Percentiles rank a stretch among this genome's conserved stretches.
These are phyloP conservation scores for Camelina hispida DNA, from an alignment of 345 rosid genomes.

Conservation along the genomic window DNA sequence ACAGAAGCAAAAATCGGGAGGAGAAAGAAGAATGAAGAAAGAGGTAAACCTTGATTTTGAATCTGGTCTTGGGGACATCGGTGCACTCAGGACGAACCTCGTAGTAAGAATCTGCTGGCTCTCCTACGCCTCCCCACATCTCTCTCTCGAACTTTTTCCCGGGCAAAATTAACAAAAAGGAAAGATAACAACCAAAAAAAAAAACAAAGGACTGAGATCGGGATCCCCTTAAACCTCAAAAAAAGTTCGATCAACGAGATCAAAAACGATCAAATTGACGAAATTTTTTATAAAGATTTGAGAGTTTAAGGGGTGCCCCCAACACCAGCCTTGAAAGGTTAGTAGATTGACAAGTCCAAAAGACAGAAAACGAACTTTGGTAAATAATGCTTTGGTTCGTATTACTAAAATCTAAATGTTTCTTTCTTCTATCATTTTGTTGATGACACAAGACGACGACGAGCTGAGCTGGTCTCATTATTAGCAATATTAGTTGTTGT, in stretches of 20 bases:
- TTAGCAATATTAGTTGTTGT: conserved; percentile 11
- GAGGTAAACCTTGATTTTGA: conserved; percentile 78
- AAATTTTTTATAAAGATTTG: neutral
- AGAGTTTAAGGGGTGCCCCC: conserved; percentile 26
- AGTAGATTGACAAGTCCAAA: conserved; percentile 26
- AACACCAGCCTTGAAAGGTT: conserved; percentile 27
- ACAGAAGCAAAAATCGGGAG: neutral
- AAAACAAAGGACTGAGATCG: conserved; percentile 14
- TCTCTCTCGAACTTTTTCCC: conserved; percentile 23
- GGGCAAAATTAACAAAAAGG: neutral
- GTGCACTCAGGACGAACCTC: conserved; percentile 88
- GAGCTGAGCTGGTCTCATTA: conserved; percentile 11
- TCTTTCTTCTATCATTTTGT: neutral
- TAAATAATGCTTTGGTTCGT: neutral
- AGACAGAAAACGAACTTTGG: conserved; percentile 20
- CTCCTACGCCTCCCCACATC: conserved; percentile 73
- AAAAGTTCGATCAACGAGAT: conserved; percentile 34
- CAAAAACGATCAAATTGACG: neutral
- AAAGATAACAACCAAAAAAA: neutral
- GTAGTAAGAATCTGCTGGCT: conserved; percentile 84
- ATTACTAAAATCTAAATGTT: neutral
- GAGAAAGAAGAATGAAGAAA: conserved; percentile 11
- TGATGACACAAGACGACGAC: neutral
- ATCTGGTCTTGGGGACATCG: conserved; percentile 83
- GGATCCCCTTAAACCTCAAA: conserved; percentile 34